phyloP scores from a whole-genome alignment of 306 rosid genomes.

The barrel medic (Medicago truncatula) region MtrunA17r5.0-ANR NC_053043.1:32360001-32360500 shows the following conservation, averaged over 20 bases:
- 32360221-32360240: background rate
- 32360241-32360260: background rate
- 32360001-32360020: background rate
- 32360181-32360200: conserved; percentile 36
- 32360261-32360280: conserved; percentile 78
- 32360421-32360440: conserved; percentile 91
- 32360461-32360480: conserved; percentile 12
- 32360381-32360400: conserved; percentile 62
- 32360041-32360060: background rate
- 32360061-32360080: background rate
- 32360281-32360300: conserved; percentile 86
- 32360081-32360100: background rate
- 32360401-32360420: conserved; percentile 75
- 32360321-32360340: conserved; percentile 77
- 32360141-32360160: conserved; percentile 64
- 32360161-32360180: conserved; percentile 71
- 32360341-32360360: conserved; percentile 83
- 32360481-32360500: conserved; percentile 3
- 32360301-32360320: conserved; percentile 69
- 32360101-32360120: conserved; percentile 16
- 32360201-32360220: background rate
- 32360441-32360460: conserved; percentile 81
- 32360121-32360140: conserved; percentile 57
- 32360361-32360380: conserved; percentile 72
- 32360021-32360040: background rate